Conservation (phyloP, 2,329 filamentous ascomycete genomes). For the Fusarium kyushuense region DNA sequence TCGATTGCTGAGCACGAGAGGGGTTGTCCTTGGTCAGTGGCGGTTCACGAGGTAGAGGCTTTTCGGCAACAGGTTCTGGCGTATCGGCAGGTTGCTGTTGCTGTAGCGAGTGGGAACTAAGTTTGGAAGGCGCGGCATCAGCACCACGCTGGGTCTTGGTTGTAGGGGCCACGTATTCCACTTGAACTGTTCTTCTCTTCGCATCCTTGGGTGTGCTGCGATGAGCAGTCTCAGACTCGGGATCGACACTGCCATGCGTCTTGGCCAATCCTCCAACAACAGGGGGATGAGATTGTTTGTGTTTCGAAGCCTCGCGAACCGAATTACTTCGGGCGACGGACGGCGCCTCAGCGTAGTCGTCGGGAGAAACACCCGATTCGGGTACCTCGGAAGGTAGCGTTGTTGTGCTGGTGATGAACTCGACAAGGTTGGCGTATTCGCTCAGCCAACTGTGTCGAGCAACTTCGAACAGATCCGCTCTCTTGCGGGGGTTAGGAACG, state of each 20-base stretch:
- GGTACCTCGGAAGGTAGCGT: conserved; percentile 88
- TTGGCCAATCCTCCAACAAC: conserved; percentile 73
- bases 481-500: conserved; percentile 92
- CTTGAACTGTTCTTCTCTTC: conserved; percentile 94
- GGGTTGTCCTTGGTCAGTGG: conserved; percentile 60
- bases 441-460: conserved; percentile 98
- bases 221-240: conserved; percentile 66
- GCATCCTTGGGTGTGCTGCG: conserved; percentile 82
- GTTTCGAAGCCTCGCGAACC: conserved; percentile 86
- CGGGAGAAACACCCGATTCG: conserved; percentile 75
- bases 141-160: conserved; percentile 83
- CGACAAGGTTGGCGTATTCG: conserved; percentile 96
- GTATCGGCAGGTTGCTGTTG: conserved; percentile 60
- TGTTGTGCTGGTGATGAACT: conserved; percentile 95
- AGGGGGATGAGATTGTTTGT: conserved; percentile 64
- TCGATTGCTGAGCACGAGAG: conserved; percentile 52
- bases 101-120: conserved; percentile 47
- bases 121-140: conserved; percentile 46
- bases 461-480: conserved; percentile 96
- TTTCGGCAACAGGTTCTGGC: conserved; percentile 59
- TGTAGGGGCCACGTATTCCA: conserved; percentile 94
- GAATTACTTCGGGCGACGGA: conserved; percentile 87
- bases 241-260: conserved; percentile 80
- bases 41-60: conserved; percentile 71
- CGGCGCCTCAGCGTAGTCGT: conserved; percentile 68